These are phyloP conservation scores for Blastobotrys malaysiensis DNA, from an alignment of 1,139 yeast genomes.

Conservation along the genomic window DNA sequence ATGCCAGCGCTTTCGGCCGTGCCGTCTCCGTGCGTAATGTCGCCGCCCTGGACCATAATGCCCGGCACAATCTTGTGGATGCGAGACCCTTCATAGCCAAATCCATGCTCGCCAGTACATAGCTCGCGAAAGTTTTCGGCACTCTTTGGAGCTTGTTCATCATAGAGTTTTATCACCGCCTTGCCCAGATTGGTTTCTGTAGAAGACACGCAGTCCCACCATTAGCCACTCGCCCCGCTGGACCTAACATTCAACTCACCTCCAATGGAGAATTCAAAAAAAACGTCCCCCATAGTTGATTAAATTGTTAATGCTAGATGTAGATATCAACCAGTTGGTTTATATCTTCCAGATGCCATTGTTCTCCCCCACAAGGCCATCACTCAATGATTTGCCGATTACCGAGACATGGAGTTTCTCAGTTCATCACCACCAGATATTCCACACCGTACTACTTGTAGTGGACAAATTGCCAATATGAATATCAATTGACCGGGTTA, in stretches of 20 bases:
- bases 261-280: not conserved
- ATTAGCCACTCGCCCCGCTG: not conserved
- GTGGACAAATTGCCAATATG: too few relatives aligned
- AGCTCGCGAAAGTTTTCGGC: slow-evolving; percentile 88
- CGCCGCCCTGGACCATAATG: slow-evolving; percentile 59
- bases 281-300: not conserved
- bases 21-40: slow-evolving; percentile 81
- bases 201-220: not conserved
- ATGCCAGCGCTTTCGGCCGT: slow-evolving; percentile 66
- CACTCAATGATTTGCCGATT: not conserved
- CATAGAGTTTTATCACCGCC: slow-evolving; percentile 33
- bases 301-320: not conserved
- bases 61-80: slow-evolving; percentile 86
- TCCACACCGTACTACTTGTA: too few relatives aligned
- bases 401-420: not conserved
- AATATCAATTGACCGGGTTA: too few relatives aligned
- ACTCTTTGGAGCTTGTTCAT: slow-evolving; percentile 83
- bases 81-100: slow-evolving; percentile 74
- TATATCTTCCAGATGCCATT: not conserved
- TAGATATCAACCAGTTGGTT: too few relatives aligned
- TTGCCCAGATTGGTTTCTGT: not conserved
- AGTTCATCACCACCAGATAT: too few relatives aligned
- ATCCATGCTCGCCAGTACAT: slow-evolving; percentile 81
- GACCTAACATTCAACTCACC: not conserved
- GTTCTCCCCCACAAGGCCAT: not conserved